These are phyloP conservation scores for Yarrowia sp. DNA, from an alignment of 805 yeast genomes.

Conservation along the genomic window DNA sequence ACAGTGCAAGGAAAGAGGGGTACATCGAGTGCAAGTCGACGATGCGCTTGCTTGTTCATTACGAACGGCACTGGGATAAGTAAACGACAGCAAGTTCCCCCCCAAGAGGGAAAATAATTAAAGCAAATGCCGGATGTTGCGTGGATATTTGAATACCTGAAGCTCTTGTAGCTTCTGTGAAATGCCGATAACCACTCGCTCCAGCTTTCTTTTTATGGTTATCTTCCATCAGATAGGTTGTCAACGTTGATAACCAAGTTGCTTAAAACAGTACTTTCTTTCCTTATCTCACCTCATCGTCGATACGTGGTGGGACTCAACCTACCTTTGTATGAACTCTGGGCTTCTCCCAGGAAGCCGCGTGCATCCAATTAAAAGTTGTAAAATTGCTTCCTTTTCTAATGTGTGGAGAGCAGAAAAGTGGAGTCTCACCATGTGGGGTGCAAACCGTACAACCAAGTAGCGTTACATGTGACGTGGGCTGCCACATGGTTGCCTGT, in stretches of 20 bases:
- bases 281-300: neutral
- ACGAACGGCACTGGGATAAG: neutral
- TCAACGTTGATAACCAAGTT: neutral
- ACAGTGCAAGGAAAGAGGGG: neutral
- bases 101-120: neutral
- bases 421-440: neutral
- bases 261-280: neutral
- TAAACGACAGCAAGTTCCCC: neutral
- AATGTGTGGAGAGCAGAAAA: neutral
- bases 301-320: neutral
- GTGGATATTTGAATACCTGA: neutral
- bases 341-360: neutral
- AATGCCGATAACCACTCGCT: neutral
- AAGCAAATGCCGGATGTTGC: neutral
- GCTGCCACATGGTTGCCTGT: too few relatives aligned
- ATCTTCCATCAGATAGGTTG: neutral
- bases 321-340: neutral
- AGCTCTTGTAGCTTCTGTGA: neutral
- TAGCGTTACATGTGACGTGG: neutral
- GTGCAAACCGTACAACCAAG: neutral
- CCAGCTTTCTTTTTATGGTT: neutral
- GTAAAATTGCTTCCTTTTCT: neutral
- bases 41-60: neutral
- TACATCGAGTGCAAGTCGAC: neutral
- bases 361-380: neutral